phyloP scores from a whole-genome alignment of 257 asterid genomes.

The Nicotiana tomentosiformis region DNA sequence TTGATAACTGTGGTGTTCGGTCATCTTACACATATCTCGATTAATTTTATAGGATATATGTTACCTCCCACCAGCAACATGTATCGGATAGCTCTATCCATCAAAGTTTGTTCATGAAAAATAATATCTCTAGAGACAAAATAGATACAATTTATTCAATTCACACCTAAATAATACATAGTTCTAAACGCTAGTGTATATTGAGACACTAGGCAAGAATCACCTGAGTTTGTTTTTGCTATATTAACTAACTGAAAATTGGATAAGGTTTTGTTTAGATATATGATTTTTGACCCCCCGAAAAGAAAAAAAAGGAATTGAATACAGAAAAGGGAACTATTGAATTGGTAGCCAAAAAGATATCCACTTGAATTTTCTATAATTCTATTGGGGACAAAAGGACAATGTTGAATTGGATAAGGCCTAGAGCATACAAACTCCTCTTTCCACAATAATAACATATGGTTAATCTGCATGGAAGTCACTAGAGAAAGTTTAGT shows the following conservation, averaged over 20 bases:
- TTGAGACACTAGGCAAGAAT: not conserved
- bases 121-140: no score
- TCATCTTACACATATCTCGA: no score
- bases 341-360: not conserved
- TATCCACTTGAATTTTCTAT: not conserved
- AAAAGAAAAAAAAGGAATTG: not conserved
- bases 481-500: conserved; percentile 21
- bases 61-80: no score
- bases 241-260: not conserved
- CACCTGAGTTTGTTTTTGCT: not conserved
- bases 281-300: not conserved
- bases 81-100: no score
- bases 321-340: not conserved
- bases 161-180: no score
- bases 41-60: no score
- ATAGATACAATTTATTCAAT: no score
- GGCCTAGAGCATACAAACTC: conserved; percentile 17
- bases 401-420: conserved; percentile 18
- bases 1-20: no score
- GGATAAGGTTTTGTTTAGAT: not conserved
- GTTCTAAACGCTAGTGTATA: not conserved
- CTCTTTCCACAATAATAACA: not conserved
- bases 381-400: not conserved
- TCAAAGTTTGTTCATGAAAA: no score
- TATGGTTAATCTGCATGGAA: conserved; percentile 36